A percentile compares a stretch with the other conserved stretches of the same genome.
Conservation (phyloP, 164 flowering plant genomes). For the Sextonia rubra region DNA sequence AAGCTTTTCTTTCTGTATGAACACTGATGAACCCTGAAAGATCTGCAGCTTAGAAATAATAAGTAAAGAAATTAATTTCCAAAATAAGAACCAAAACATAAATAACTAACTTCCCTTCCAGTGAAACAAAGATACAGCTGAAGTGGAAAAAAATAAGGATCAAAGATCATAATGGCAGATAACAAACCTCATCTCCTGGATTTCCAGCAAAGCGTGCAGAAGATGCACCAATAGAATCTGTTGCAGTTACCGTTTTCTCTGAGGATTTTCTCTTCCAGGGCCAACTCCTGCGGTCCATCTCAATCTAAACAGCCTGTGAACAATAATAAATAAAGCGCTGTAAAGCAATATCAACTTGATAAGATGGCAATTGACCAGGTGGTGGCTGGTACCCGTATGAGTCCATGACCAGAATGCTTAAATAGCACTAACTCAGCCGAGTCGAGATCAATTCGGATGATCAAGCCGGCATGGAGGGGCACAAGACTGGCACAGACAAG, state of each 20-base stretch:
- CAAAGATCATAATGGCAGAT: too few relatives aligned
- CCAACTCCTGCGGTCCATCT: constrained; percentile 88
- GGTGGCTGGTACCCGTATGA: too few relatives aligned
- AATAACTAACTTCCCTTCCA: not conserved
- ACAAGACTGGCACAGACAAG: too few relatives aligned
- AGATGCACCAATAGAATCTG: constrained; percentile 47
- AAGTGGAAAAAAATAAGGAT: not conserved
- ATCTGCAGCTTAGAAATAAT: too few relatives aligned
- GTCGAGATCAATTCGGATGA: not conserved
- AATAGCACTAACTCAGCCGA: not conserved
- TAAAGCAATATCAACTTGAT: not conserved
- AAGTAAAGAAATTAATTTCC: not conserved
- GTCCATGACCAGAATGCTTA: not conserved
- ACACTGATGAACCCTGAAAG: too few relatives aligned
- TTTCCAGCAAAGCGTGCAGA: constrained; percentile 31
- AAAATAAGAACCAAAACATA: not conserved
- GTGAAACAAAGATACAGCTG: not conserved
- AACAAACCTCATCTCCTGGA: constrained; percentile 45
- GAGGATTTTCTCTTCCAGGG: constrained; percentile 97
- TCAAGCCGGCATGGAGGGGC: too few relatives aligned
- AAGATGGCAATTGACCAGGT: not conserved
- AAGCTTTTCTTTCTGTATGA: too few relatives aligned
- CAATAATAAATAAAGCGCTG: not conserved
- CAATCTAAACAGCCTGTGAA: constrained; percentile 14
- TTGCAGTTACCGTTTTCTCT: constrained; percentile 44